These are phyloP conservation scores for Tetrahymena thermophila DNA, from an alignment of 73 alveolate species.

Conservation along the genomic window DNA sequence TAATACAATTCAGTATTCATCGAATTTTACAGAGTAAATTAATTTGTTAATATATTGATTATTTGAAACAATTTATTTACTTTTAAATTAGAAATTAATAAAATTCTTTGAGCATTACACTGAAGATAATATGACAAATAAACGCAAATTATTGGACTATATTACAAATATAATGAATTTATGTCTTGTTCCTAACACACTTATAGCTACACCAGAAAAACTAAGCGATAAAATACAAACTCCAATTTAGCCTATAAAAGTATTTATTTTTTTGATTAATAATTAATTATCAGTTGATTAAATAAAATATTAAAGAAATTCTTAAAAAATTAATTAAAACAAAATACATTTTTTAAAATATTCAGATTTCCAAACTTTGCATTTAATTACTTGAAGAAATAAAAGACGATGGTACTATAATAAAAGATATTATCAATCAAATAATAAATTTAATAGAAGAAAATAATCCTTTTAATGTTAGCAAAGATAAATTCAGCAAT, in stretches of 20 bases:
- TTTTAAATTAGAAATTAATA: conserved; percentile 4
- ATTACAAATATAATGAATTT: neutral
- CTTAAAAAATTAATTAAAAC: neutral
- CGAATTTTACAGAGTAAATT: neutral
- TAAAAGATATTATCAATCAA: neutral
- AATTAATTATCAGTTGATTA: too few species aligned
- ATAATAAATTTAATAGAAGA: neutral
- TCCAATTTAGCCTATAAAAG: conserved; percentile 16
- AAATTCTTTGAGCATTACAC: conserved; percentile 7
- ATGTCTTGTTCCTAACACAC: neutral
- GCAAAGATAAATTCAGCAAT: neutral
- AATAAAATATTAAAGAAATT: neutral
- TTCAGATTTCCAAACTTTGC: neutral
- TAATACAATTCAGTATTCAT: neutral
- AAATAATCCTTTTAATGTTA: neutral
- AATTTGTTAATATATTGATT: neutral
- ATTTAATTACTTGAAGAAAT: neutral
- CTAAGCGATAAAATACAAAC: neutral
- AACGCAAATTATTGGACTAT: neutral
- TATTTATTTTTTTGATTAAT: neutral
- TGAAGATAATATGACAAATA: conserved; percentile 9
- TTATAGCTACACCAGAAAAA: neutral
- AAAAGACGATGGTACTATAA: neutral
- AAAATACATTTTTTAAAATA: neutral
- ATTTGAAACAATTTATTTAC: neutral